Evolutionary conservation across 495 filamentous ascomycete species (phyloP), one percentile per base, ranked within the genome.

Genomic region (Penicillium canescens): DNA sequence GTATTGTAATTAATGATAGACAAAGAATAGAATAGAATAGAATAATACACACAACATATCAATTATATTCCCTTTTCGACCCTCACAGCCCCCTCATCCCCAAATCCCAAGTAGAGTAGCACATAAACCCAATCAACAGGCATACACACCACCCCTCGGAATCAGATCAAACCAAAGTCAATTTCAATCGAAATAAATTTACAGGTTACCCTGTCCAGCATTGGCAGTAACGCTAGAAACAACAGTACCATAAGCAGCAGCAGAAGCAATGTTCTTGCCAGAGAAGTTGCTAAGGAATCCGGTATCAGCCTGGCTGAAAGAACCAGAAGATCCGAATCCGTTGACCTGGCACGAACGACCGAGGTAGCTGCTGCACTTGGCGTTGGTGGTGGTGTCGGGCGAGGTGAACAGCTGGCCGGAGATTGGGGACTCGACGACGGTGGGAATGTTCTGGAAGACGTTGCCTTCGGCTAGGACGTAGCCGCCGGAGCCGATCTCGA

Each of bases 401-500:
- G 67, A 61, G 6, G 69, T 73, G 61, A 81, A 81, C 26, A 81
- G 62, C 55, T 70, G 43, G n/a, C 77, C 73, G 35, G 60, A 51
- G 45, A 73, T 48, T 24, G 65, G 60, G 4, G 55, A 28, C 52
- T 70, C 60, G n/a, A 63, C 65, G 26, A 60, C 39, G 14, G 53
- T 59, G 6, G 40, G 46, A 43, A 82, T 75, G 53, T 78, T 77
- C 67, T 81, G 72, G 72, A 85, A 84, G n/a, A 78, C 76, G 59
- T 79, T 83, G n/a, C 82, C 82, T 61, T 84, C 82, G 4, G 77
- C 80, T 5, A 85, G 69, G 40, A 82, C 76, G 57, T 74, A 74
- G 41, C 70, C 75, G 42, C 79, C 79, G 6, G 66, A 60, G 34
- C 63, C 73, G 48, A 82, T 74, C 62, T 84, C 80, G 64, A 85